A percentile compares a stretch with the other conserved stretches of the same genome.
Evolutionary conservation across 2,329 filamentous ascomycete species (phyloP).

Genomic region (Stachybotrys chlorohalonatus): DNA sequence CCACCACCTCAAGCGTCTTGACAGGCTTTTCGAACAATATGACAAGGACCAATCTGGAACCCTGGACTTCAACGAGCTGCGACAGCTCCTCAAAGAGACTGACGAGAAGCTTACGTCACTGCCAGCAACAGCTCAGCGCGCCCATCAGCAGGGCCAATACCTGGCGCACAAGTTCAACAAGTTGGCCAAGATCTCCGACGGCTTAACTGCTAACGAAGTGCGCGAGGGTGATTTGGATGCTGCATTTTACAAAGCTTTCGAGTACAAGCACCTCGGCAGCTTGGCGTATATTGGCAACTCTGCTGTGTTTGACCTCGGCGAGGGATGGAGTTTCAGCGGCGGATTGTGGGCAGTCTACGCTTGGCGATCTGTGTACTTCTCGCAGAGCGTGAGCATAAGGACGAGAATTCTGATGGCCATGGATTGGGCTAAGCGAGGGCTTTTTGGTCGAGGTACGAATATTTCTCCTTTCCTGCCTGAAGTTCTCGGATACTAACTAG

Average conservation of each 20-base stretch:
- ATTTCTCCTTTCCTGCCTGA: slow-evolving; percentile 3
- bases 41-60: slow-evolving; percentile 91
- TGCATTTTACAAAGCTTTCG: slow-evolving; percentile 86
- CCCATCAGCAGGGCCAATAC: slow-evolving; percentile 92
- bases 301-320: slow-evolving; percentile 82
- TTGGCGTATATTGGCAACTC: slow-evolving; percentile 95
- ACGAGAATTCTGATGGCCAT: slow-evolving; percentile 85
- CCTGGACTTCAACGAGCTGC: slow-evolving; percentile 85
- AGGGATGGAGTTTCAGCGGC: slow-evolving; percentile 68
- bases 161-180: slow-evolving; percentile 92
- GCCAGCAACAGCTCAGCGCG: slow-evolving; percentile 90
- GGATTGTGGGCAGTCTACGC: slow-evolving; percentile 90
- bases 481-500: background rate
- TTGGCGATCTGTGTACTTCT: slow-evolving; percentile 95
- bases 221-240: slow-evolving; percentile 86
- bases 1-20: slow-evolving; percentile 77
- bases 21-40: slow-evolving; percentile 84
- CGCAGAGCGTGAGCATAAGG: slow-evolving; percentile 88
- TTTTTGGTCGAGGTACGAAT: slow-evolving; percentile 84
- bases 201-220: slow-evolving; percentile 70
- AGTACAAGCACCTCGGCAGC: slow-evolving; percentile 85
- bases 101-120: slow-evolving; percentile 91
- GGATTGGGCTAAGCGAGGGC: slow-evolving; percentile 95
- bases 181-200: slow-evolving; percentile 67
- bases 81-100: slow-evolving; percentile 82